Evolutionary conservation across 2,329 filamentous ascomycete species (phyloP).

Genomic region (Pseudogymnoascus sp.): DNA sequence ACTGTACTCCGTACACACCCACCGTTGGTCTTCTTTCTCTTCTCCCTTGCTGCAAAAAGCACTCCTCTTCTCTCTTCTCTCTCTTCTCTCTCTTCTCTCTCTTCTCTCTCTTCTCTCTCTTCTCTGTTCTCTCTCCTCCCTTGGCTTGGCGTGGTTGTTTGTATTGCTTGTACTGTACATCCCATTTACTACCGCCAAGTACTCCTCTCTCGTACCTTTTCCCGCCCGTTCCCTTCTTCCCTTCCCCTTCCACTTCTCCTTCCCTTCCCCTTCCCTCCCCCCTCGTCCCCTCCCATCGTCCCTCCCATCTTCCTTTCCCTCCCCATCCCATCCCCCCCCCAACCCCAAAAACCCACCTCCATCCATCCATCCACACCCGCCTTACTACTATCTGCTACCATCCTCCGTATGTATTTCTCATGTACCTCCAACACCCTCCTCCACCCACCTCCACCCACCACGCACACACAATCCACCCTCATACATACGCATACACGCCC

Average conservation of each 20-base stretch:
- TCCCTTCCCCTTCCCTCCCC: neutral
- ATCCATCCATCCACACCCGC: neutral
- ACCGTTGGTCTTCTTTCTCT: no score
- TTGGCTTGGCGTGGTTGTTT: neutral
- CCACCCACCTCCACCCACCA: neutral
- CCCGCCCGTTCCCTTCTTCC: neutral
- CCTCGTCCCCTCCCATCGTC: no score
- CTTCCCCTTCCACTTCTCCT: neutral
- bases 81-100: no score
- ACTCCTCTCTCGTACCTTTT: neutral
- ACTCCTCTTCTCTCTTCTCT: no score
- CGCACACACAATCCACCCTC: neutral
- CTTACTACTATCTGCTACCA: neutral
- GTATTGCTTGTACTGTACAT: neutral
- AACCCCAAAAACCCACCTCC: neutral
- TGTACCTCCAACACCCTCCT: neutral
- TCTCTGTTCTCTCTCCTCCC: no score
- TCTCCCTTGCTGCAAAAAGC: neutral
- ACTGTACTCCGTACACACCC: neutral
- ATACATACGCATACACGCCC: neutral
- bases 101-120: no score
- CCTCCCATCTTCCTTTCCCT: no score
- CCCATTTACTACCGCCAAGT: neutral
- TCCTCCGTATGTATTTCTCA: neutral
- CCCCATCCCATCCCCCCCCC: neutral